Evolutionary conservation across 2,329 filamentous ascomycete species (phyloP).

Genomic region (Epichloe glyceriae): DNA sequence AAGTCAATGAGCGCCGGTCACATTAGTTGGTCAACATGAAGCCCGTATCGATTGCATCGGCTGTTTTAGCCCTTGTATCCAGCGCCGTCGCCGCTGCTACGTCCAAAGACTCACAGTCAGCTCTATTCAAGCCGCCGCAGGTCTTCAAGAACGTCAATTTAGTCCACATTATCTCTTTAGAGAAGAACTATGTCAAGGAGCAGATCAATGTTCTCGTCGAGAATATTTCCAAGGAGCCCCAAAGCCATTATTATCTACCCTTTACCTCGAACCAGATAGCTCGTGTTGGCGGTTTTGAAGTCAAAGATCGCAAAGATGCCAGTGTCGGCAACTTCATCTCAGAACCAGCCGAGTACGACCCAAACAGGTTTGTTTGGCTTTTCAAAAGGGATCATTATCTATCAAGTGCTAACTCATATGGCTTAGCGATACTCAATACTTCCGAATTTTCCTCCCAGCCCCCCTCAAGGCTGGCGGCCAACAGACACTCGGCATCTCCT

Average conservation of each 20-base stretch:
- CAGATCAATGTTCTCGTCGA: constrained; percentile 88
- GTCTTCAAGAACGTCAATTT: constrained; percentile 92
- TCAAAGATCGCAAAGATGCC: constrained; percentile 77
- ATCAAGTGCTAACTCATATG: neutral
- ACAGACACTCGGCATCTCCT: constrained; percentile 78
- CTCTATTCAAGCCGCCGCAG: constrained; percentile 70
- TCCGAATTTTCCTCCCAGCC: constrained; percentile 64
- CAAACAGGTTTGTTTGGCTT: constrained; percentile 35
- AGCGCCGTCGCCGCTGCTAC: constrained; percentile 33
- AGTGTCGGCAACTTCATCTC: constrained; percentile 54
- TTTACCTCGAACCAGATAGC: constrained; percentile 67
- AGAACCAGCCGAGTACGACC: constrained; percentile 52
- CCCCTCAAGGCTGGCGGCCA: constrained; percentile 65
- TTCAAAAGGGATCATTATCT: neutral
- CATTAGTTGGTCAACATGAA: constrained; percentile 24
- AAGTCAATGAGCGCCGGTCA: constrained; percentile 21
- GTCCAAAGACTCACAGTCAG: constrained; percentile 45
- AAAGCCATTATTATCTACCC: constrained; percentile 83
- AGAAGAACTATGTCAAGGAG: constrained; percentile 86
- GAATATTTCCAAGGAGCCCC: constrained; percentile 66
- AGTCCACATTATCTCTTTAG: constrained; percentile 77
- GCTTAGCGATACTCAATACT: constrained; percentile 62
- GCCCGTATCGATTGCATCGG: constrained; percentile 37
- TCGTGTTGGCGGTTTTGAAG: constrained; percentile 75
- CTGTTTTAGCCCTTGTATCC: constrained; percentile 45